A percentile compares a stretch with the other conserved stretches of the same genome.
Conservation (phyloP, 169 alveolate genomes). For the Cryptosporidium meleagridis region DNA sequence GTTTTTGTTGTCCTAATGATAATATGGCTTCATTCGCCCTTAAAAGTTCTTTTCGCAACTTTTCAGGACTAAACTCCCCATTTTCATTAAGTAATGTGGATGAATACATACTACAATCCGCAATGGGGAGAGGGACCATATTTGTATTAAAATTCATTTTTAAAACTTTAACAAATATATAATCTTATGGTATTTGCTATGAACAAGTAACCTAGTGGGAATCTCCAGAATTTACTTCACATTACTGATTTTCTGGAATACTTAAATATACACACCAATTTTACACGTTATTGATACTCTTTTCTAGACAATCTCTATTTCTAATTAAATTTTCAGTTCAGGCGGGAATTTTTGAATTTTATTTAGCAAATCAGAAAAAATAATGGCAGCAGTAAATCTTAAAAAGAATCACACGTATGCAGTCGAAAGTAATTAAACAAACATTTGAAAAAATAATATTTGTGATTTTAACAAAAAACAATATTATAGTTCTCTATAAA, state of each 20-base stretch:
- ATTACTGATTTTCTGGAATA: neutral
- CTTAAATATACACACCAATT: neutral
- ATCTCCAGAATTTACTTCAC: constrained; percentile 10
- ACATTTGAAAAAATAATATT: neutral
- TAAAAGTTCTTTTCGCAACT: constrained; percentile 38
- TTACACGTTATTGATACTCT: neutral
- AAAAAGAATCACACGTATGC: neutral
- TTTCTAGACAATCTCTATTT: constrained; percentile 25
- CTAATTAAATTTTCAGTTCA: neutral
- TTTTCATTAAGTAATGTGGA: constrained; percentile 66
- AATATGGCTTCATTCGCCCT: constrained; percentile 40
- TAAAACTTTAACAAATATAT: constrained; percentile 16
- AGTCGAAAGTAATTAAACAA: neutral
- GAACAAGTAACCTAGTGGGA: constrained; percentile 10
- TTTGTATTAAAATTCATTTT: constrained; percentile 48
- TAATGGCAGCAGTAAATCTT: neutral
- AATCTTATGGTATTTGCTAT: neutral
- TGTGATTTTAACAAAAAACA: neutral
- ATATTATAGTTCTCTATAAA: neutral
- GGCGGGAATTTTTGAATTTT: neutral
- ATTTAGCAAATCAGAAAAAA: neutral
- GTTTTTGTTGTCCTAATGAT: neutral
- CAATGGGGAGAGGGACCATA: constrained; percentile 47
- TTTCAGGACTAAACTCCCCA: constrained; percentile 72
- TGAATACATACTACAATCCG: constrained; percentile 73